Conservation (phyloP, 1,284 basidiomycete species). For the Leucoagaricus sp. region DNA sequence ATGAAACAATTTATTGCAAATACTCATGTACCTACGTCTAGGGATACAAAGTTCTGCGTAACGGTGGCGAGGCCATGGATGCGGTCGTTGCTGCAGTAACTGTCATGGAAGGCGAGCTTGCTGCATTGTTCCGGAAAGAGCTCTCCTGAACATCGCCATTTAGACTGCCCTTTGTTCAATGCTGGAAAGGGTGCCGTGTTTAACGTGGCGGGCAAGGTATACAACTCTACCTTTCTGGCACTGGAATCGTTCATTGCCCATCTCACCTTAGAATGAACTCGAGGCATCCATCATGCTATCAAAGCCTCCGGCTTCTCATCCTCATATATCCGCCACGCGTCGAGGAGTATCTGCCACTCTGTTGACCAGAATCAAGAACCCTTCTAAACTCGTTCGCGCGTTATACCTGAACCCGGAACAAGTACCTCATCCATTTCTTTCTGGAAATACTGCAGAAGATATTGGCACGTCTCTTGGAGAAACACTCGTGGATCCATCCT, state of each 20-base stretch:
- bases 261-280: slow-evolving; percentile 63
- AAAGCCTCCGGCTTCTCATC: slow-evolving; percentile 65
- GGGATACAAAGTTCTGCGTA: slow-evolving; percentile 63
- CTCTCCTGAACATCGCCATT: neutral
- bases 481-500: slow-evolving; percentile 66
- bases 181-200: slow-evolving; percentile 80
- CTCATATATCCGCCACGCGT: slow-evolving; percentile 56
- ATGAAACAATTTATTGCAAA: too few relatives aligned
- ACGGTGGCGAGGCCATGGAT: slow-evolving; percentile 80
- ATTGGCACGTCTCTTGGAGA: slow-evolving; percentile 57
- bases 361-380: slow-evolving; percentile 69
- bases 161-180: slow-evolving; percentile 80
- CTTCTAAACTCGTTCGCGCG: slow-evolving; percentile 67
- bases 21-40: slow-evolving; percentile 14
- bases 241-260: neutral
- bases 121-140: neutral
- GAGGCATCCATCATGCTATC: slow-evolving; percentile 81
- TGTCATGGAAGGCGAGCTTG: slow-evolving; percentile 64
- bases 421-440: slow-evolving; percentile 71
- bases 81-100: slow-evolving; percentile 78
- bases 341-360: slow-evolving; percentile 68
- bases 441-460: slow-evolving; percentile 62
- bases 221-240: slow-evolving; percentile 8
- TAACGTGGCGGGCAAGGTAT: slow-evolving; percentile 74
- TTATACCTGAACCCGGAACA: slow-evolving; percentile 65